These are phyloP conservation scores for Cutaneotrichosporon spelunceum DNA, from an alignment of 1,284 basidiomycete genomes.

Conservation along the genomic window DNA sequence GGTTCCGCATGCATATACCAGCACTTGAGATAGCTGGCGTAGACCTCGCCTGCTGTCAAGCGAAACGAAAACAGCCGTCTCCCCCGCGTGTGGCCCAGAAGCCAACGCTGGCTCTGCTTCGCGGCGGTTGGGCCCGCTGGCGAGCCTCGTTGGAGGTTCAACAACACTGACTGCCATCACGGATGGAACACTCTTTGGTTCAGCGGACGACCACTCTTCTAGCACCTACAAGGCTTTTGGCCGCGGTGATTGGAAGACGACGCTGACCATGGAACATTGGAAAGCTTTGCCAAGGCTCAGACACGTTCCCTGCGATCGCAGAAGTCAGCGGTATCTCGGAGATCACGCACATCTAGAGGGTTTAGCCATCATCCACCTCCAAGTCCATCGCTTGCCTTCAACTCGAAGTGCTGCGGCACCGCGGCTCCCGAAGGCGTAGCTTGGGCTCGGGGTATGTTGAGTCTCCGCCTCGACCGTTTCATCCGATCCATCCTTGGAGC, in stretches of 20 bases:
- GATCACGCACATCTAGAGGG: background rate
- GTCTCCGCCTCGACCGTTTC: background rate
- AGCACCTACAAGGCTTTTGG: background rate
- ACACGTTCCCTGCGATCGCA: background rate
- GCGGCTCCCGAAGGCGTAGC: slow-evolving; percentile 6
- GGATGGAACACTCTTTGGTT: background rate
- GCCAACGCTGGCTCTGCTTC: background rate
- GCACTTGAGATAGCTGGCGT: background rate
- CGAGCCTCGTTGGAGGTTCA: background rate
- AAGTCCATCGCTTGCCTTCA: slow-evolving; percentile 16
- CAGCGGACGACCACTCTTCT: background rate
- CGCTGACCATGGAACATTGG: background rate
- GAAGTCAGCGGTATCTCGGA: background rate
- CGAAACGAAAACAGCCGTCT: background rate
- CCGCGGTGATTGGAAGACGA: background rate
- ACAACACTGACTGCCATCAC: background rate
- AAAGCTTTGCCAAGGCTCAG: background rate
- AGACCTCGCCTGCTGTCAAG: background rate
- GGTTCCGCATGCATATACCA: background rate
- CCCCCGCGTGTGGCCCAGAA: background rate
- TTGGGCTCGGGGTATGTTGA: background rate
- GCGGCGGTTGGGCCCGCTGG: background rate
- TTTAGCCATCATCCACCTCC: slow-evolving; percentile 4
- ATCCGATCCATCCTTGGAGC: background rate
- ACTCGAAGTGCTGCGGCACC: background rate